Conservation (phyloP, 192 early-diverging fungal species). For the Coemansia sp. region DNA sequence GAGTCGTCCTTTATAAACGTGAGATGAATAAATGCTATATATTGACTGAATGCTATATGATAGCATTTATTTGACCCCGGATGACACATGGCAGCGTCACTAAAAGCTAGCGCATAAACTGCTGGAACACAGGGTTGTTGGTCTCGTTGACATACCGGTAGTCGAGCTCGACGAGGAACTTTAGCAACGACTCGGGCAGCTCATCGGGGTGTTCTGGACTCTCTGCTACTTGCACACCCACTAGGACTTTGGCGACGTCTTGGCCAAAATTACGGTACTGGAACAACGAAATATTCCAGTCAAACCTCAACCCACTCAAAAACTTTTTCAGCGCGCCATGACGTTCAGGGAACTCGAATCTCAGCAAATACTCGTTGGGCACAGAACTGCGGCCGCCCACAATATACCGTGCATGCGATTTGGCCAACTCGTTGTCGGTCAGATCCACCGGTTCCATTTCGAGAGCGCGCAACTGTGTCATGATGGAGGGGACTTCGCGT, state of each 20-base stretch:
- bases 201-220: slow-evolving; percentile 44
- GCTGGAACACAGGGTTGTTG: slow-evolving; percentile 81
- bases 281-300: slow-evolving; percentile 85
- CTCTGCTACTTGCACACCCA: slow-evolving; percentile 88
- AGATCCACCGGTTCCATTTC: slow-evolving; percentile 80
- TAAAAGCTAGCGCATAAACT: slow-evolving; percentile 63
- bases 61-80: too few species aligned
- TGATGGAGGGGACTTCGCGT: slow-evolving; percentile 68
- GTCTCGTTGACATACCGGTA: slow-evolving; percentile 95
- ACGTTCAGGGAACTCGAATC: slow-evolving; percentile 95
- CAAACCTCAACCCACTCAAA: slow-evolving; percentile 64
- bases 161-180: slow-evolving; percentile 75
- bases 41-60: too few species aligned
- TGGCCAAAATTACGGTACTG: slow-evolving; percentile 97
- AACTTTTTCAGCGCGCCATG: slow-evolving; percentile 92
- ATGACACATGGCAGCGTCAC: neutral
- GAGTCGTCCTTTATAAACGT: too few species aligned
- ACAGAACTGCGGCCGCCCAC: slow-evolving; percentile 81
- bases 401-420: slow-evolving; percentile 93
- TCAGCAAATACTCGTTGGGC: slow-evolving; percentile 83
- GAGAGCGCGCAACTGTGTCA: slow-evolving; percentile 57
- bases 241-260: slow-evolving; percentile 90
- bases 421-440: slow-evolving; percentile 92
- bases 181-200: slow-evolving; percentile 59
- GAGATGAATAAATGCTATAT: too few species aligned